Base-by-base conservation (phyloP, 331 rosid species). In the Prunus yedoensis region DNA sequence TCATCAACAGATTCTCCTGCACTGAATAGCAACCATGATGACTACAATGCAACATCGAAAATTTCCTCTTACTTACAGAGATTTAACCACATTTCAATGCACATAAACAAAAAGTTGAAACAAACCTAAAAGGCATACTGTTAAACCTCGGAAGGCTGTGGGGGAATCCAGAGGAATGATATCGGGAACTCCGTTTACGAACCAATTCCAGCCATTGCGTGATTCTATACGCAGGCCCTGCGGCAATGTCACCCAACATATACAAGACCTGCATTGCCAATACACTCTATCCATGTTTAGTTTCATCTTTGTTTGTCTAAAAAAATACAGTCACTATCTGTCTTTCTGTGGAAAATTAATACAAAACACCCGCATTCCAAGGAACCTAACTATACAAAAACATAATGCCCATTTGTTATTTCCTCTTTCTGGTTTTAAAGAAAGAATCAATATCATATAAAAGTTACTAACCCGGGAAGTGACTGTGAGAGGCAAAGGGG, bases 121-220 rank as follows among this genome's bases (percentile, higher is more conserved):
- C 78, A 52, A 77, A 93, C 98, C 90, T 81, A 43, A 82, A 78
- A 86, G 86, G 81, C 89, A 88, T 82, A 57, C 71, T 61, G 78
- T 64, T 70, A 30, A 66, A 70, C 67, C 77, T 52, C 4, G 77
- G 51, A 68, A 80, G 83, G 81, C 85, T 83, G 79, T 30, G 86
- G 41, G 96, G 97, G 87, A 89, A 93, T 81, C 93, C 97, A 43
- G 98, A 93, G 53, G 85, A 65, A 59, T 88, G 90, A 77, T 82
- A 49, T 59, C 68, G 77, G 77, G 83, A 79, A 51, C 91, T 89
- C 81, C 99, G 97, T 67, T 85, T 88, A 83, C 99, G 99, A 54
- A 94, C 96, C 88, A 86, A 82, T 79, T 92, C 96, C 78, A 94
- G 91, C 99, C 99, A 94, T 88, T 89, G 92, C 68, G 92, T 86